phyloP scores from a whole-genome alignment of 2,329 filamentous ascomycete species.

The Lachnellula suecica region DNA sequence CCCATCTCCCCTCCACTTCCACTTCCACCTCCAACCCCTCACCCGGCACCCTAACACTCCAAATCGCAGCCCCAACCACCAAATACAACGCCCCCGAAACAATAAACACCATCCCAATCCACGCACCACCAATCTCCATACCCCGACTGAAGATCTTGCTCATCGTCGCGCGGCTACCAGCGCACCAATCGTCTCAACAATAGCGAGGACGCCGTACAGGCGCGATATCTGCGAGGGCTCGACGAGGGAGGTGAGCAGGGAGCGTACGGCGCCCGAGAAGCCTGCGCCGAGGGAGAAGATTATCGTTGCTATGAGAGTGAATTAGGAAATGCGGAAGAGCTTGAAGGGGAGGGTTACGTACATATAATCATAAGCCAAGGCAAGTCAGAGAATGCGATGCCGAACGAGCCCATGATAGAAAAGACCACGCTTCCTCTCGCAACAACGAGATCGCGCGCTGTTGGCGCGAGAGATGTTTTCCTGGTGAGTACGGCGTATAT shows the following conservation, averaged over 20 bases:
- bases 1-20: too few species aligned
- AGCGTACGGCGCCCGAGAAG: constrained; percentile 43
- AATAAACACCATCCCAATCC: constrained; percentile 51
- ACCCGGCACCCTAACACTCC: too few species aligned
- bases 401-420: constrained; percentile 9
- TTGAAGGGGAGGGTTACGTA: constrained; percentile 2
- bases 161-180: constrained; percentile 45
- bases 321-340: not conserved
- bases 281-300: constrained; percentile 47
- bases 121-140: constrained; percentile 44
- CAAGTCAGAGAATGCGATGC: constrained; percentile 7
- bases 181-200: constrained; percentile 49
- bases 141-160: constrained; percentile 47
- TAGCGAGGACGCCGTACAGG: constrained; percentile 51
- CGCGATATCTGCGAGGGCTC: constrained; percentile 53
- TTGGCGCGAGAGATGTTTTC: constrained; percentile 2
- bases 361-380: constrained; percentile 9
- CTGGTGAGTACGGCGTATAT: constrained; percentile 9
- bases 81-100: constrained; percentile 35
- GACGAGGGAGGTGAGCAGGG: constrained; percentile 52
- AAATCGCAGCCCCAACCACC: too few species aligned
- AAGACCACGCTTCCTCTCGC: constrained; percentile 25
- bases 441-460: constrained; percentile 24
- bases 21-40: too few species aligned
- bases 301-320: constrained; percentile 38